Base-by-base conservation (phyloP, 345 rosid genomes). In the Salix caprea region DNA sequence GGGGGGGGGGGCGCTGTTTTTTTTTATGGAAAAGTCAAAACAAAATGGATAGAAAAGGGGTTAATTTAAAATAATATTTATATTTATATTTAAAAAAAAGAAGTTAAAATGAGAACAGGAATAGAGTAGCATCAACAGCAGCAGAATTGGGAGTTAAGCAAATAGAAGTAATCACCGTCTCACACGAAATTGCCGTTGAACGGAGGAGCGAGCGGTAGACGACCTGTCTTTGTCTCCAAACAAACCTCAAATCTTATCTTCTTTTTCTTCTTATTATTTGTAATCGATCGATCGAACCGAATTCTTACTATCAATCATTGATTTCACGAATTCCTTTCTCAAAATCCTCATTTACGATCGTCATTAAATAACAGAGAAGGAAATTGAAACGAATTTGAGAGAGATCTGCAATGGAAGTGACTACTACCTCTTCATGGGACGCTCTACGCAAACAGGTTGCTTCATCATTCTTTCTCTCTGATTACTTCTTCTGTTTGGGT, bases 361-460 rank as follows among this genome's bases (percentile, higher is more conserved):
- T 58, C 28, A 10, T 58, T n/a, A n/a, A 58, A n/a, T n/a, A 10
- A n/a, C 64, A 23, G 28, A 9, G 64, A 56, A 58, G 26, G 23
- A 12, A 58, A 58, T 58, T 23, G 64, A 58, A 58, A 58, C 64
- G 64, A 72, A 12, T 58, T n/a, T 46, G 2, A 10, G 28, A 70
- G 14, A 52, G 69, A 76, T 16, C 48, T 58, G 64, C 80, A 54
- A 95, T 93, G 97, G 97, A 95, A 19, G 91, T 84, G 77, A 90
- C 91, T 64, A 87, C 82, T 86, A 89, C 61, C 9, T 56, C 97
- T 86, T 95, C 97, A 73, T 93, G 99, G 97, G 97, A 92, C 87
- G 92, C 97, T 76, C 78, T 92, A 70, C 91, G 97, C 56, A 95
- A 91, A 83, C 97, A 92, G 97, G 99, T 95, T 36, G 9, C 13